Evolutionary conservation across 2,329 filamentous ascomycete species (phyloP).

Genomic region (Chaetomium globosum): DNA sequence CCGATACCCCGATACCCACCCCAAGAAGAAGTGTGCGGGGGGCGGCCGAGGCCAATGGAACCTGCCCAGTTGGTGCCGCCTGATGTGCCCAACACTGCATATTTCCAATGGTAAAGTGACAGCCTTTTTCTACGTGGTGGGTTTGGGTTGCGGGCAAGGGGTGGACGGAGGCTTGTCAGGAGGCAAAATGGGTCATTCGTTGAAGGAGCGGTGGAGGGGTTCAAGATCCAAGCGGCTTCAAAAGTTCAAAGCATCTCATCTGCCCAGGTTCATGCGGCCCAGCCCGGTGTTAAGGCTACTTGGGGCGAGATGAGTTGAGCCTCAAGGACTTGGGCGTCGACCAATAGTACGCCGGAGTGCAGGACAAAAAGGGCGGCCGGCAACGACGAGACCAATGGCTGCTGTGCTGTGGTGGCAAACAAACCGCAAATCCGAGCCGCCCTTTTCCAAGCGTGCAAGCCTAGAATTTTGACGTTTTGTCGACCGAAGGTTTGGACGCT

Average conservation of each 20-base stretch:
- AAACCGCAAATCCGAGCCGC: background rate
- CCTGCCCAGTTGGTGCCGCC: slow-evolving; percentile 12
- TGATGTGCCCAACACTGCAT: slow-evolving; percentile 18
- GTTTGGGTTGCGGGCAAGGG: background rate
- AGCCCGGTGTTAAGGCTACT: slow-evolving; percentile 7
- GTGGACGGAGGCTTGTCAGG: slow-evolving; percentile 10
- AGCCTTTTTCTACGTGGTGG: background rate
- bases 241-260: background rate
- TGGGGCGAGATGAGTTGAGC: slow-evolving; percentile 14
- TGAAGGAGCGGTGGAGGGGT: background rate
- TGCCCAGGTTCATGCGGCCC: slow-evolving; percentile 17
- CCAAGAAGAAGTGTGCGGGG: background rate
- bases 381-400: background rate
- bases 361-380: background rate
- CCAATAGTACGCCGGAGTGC: background rate
- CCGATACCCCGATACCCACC: background rate
- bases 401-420: background rate
- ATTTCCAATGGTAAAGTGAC: background rate
- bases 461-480: background rate
- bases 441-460: background rate
- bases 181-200: background rate
- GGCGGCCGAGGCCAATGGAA: slow-evolving; percentile 14
- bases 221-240: background rate
- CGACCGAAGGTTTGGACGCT: background rate
- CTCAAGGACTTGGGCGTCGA: slow-evolving; percentile 1